Evolutionary conservation across 805 yeast genomes (phyloP).

Genomic region (Vanderwaltozyma polyspora): DNA sequence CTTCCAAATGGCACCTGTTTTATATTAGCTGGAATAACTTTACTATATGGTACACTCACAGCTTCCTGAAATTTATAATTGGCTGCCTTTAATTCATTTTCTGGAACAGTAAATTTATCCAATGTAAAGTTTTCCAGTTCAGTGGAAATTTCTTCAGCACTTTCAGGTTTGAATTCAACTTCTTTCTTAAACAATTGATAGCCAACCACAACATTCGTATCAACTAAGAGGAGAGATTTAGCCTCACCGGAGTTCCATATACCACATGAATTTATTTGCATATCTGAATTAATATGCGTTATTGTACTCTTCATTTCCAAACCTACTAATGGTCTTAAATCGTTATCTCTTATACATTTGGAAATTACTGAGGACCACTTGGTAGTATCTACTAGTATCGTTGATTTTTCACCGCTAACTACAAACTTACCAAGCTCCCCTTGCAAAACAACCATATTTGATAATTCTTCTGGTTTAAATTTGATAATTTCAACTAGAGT

Average conservation of each 20-base stretch:
- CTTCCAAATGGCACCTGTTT: constrained; percentile 16
- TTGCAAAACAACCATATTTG: constrained; percentile 1
- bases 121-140: not conserved
- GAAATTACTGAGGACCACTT: constrained; percentile 14
- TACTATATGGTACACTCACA: constrained; percentile 9
- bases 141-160: not conserved
- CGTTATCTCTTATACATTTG: constrained; percentile 11
- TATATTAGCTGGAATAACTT: constrained; percentile 12
- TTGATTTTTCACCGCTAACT: constrained; percentile 1
- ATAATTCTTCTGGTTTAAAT: constrained; percentile 3
- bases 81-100: constrained; percentile 12
- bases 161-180: not conserved
- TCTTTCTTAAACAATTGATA: no score
- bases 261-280: not conserved
- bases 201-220: not conserved
- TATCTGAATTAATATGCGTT: not conserved
- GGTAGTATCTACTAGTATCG: constrained; percentile 7
- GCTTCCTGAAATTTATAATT: constrained; percentile 9
- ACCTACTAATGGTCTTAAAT: constrained; percentile 8
- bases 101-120: constrained; percentile 12
- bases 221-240: not conserved
- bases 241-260: constrained; percentile 3
- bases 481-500: constrained; percentile 12
- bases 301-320: constrained; percentile 10
- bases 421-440: constrained; percentile 5